A percentile compares a stretch with the other conserved stretches of the same genome.
phyloP scores from a whole-genome alignment of 1,284 basidiomycete genomes.

The Neotropicomus parvogracilis region DNA sequence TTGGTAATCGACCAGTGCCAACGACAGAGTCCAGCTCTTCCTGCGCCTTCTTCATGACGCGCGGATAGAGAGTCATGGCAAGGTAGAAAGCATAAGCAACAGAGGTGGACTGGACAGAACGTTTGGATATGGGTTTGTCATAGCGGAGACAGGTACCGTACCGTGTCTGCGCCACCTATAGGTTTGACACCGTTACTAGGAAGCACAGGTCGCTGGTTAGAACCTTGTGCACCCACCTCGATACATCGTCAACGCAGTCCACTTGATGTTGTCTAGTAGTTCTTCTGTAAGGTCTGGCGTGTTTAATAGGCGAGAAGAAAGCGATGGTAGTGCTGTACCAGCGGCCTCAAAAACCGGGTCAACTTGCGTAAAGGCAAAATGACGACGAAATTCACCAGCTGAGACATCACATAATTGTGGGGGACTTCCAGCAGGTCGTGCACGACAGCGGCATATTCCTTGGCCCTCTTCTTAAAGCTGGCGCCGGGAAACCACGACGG shows the following conservation, averaged over 20 bases:
- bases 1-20: slow-evolving; percentile 39
- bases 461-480: slow-evolving; percentile 48
- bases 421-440: slow-evolving; percentile 48
- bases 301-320: slow-evolving; percentile 46
- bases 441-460: slow-evolving; percentile 43
- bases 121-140: background rate
- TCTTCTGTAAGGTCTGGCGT: slow-evolving; percentile 40
- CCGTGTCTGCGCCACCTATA: slow-evolving; percentile 17
- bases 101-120: slow-evolving; percentile 4
- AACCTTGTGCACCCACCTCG: slow-evolving; percentile 35
- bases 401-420: slow-evolving; percentile 49
- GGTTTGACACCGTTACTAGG: background rate
- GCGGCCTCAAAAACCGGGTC: slow-evolving; percentile 28
- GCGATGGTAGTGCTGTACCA: slow-evolving; percentile 45
- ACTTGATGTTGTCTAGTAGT: slow-evolving; percentile 50
- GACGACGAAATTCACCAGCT: slow-evolving; percentile 34
- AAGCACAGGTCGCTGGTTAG: no score
- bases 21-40: slow-evolving; percentile 55
- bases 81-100: slow-evolving; percentile 14
- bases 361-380: background rate
- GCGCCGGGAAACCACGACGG: slow-evolving; percentile 62
- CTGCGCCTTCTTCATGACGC: slow-evolving; percentile 45
- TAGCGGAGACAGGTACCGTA: background rate
- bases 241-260: slow-evolving; percentile 49
- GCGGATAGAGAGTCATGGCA: slow-evolving; percentile 26